These are phyloP conservation scores for Petrea volubilis DNA, from an alignment of 257 asterid species.

Conservation along the genomic window DNA sequence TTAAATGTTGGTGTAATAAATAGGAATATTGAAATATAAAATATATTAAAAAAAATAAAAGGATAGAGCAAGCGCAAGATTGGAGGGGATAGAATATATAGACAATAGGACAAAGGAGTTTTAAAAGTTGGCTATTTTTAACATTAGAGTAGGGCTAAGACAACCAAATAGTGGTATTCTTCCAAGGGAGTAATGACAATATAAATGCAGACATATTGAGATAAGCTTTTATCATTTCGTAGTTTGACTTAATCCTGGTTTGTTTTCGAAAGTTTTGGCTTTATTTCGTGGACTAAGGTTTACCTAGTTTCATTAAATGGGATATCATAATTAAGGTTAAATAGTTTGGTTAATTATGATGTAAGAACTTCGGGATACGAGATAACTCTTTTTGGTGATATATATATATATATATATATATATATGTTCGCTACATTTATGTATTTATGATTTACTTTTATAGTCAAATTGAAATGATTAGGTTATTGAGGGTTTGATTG, in stretches of 20 bases:
- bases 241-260: slow-evolving; percentile 5
- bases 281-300: not conserved
- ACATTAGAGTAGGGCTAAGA: not conserved
- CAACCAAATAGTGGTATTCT: not conserved
- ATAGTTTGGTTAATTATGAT: not conserved
- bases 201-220: slow-evolving; percentile 16
- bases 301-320: not conserved
- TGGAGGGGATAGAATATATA: slow-evolving; percentile 1
- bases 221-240: slow-evolving; percentile 13
- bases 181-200: slow-evolving; percentile 24
- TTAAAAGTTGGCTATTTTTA: slow-evolving; percentile 8
- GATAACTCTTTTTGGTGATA: not conserved
- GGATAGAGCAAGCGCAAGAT: slow-evolving; percentile 1
- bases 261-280: not conserved
- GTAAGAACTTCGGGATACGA: not conserved
- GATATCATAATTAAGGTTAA: not conserved
- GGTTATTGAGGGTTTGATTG: no score
- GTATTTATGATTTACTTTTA: no score
- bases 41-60: no score
- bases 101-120: slow-evolving; percentile 9
- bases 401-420: no score
- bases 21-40: no score
- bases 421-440: no score
- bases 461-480: no score
- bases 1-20: no score